Evolutionary conservation across 2,329 filamentous ascomycete genomes (phyloP), one percentile per base, ranked within the genome.

Genomic region (Chalaropsis ovoidea): DNA sequence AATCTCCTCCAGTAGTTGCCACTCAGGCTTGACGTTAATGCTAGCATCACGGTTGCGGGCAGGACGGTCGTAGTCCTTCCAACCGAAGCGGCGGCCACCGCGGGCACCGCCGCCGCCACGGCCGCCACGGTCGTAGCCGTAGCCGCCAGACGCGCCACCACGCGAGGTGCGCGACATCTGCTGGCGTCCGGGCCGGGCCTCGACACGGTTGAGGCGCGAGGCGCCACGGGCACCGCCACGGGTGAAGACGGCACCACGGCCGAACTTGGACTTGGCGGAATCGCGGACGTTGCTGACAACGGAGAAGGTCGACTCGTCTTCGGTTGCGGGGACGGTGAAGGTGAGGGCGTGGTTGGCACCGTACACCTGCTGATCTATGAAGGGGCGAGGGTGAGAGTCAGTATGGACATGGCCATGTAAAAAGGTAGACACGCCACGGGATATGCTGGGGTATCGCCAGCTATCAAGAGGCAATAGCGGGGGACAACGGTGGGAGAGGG

Each of bases 51-150:
- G 89, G 78, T 95, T 96, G 73, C 94, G 87, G 76, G 93, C 85
- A 68, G 94, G 94, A 86, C 97, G 97, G 80, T 99, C 94, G 75
- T 91, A 96, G 76, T 99, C 94, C 79, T 94, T 95, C 93, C 94
- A 97, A 75, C 94, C 94, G 73, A 96, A 96, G 71, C 94, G 86
- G 70, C 94, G 87, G 63, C 90, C 89, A 68, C 89, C 86, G 70
- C 88, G 80, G 58, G 86, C 85, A 72, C 86, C 86, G 47, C 19
- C n/a, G 19, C 47, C 47, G 65, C 86, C 82, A 66, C 90, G 83
- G 42, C 86, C 87, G 61, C 88, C 86, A 73, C 84, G 84, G 73
- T 91, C 90, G 71, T 81, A 73, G 42, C 73, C 81, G 60, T 73
- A 73, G 68, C 80, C 78, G 70, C 83, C 82, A 71, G 83, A 81